Evolutionary conservation across 768 basidiomycete species (phyloP).

Genomic region (Suillus decipiens): DNA sequence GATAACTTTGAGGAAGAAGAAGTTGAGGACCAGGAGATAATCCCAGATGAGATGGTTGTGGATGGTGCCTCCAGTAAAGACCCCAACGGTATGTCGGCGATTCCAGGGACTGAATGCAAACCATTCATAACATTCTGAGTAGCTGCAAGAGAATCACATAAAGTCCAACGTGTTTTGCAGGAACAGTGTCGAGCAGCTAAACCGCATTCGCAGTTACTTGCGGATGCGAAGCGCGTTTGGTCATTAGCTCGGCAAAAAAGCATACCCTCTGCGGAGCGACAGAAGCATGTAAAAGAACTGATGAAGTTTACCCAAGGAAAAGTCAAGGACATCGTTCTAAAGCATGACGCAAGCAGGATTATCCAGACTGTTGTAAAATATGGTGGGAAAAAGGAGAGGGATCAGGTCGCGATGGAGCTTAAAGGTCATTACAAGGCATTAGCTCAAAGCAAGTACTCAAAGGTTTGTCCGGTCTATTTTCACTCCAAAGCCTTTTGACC

Average conservation of each 20-base stretch:
- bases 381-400: constrained; percentile 70
- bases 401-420: constrained; percentile 81
- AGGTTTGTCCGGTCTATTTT: constrained; percentile 47
- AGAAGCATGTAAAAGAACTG: constrained; percentile 70
- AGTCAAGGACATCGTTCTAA: constrained; percentile 84
- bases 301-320: constrained; percentile 79
- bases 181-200: constrained; percentile 76
- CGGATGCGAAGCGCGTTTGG: constrained; percentile 78
- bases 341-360: constrained; percentile 90
- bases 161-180: constrained; percentile 64
- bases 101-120: constrained; percentile 12
- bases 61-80: constrained; percentile 43
- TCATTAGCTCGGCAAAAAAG: constrained; percentile 72
- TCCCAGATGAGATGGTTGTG: constrained; percentile 35
- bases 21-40: constrained; percentile 33
- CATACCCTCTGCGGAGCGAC: constrained; percentile 67
- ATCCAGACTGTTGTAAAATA: constrained; percentile 82
- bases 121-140: background rate
- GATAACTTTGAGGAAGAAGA: constrained; percentile 39
- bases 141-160: constrained; percentile 73
- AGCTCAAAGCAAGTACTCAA: constrained; percentile 88
- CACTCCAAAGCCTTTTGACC: background rate
- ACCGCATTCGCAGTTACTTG: constrained; percentile 70
- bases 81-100: constrained; percentile 53
- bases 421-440: constrained; percentile 78